Evolutionary conservation across 148 eudicot genomes (phyloP).

Genomic region (Rhododendron simsii): DNA sequence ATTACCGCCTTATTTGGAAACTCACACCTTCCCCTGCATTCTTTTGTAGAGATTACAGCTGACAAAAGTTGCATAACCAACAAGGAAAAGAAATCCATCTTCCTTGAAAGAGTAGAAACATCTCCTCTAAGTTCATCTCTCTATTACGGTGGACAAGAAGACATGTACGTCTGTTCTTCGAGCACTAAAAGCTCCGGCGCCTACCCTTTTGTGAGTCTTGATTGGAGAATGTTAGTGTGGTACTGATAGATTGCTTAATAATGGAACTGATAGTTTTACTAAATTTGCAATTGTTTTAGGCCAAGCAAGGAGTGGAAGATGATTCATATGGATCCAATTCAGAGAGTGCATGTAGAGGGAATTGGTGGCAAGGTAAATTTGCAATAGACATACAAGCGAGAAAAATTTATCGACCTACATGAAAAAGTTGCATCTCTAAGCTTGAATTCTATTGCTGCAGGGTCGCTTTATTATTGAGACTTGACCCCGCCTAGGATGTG

Average conservation of each 20-base stretch:
- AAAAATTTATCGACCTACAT: background rate
- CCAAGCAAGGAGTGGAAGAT: conserved; percentile 26
- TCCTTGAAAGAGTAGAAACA: conserved; percentile 22
- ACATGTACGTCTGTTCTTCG: conserved; percentile 22
- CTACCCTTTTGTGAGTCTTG: background rate
- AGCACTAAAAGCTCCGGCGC: background rate
- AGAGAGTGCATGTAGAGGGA: conserved; percentile 27
- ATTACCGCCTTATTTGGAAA: background rate
- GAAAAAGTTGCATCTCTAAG: background rate
- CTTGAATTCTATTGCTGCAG: conserved; percentile 19
- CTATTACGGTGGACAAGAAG: conserved; percentile 36
- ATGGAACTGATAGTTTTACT: background rate
- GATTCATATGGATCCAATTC: conserved; percentile 18
- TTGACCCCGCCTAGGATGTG: conserved; percentile 5
- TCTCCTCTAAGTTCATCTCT: conserved; percentile 34
- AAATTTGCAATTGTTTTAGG: conserved; percentile 17
- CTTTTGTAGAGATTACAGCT: conserved; percentile 10
- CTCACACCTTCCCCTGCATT: background rate
- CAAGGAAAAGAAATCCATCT: conserved; percentile 16
- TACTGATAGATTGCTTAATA: background rate
- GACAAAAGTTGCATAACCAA: conserved; percentile 9
- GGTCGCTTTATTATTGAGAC: conserved; percentile 33
- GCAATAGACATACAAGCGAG: background rate
- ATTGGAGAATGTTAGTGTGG: background rate
- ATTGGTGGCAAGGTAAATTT: conserved; percentile 46